These are phyloP conservation scores for Thymus mandschuricus DNA, from an alignment of 257 asterid genomes.

Conservation along the genomic window DNA sequence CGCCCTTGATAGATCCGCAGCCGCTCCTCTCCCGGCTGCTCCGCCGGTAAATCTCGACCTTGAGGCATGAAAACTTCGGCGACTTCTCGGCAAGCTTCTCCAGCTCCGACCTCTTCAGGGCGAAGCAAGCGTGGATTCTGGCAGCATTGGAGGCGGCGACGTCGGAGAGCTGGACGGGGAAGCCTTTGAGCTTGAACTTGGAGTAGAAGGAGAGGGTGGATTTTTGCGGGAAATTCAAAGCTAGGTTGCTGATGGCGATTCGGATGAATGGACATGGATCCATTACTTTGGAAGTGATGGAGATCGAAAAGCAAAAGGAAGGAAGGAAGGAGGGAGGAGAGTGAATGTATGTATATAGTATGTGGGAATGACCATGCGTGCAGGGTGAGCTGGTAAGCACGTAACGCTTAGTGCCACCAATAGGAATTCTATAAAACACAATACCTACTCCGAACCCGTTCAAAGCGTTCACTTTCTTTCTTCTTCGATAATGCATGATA, in stretches of 20 bases:
- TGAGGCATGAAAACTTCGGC: slow-evolving; percentile 37
- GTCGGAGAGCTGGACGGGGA: slow-evolving; percentile 54
- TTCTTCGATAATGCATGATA: no score
- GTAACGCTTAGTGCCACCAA: slow-evolving; percentile 59
- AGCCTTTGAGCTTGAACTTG: slow-evolving; percentile 69
- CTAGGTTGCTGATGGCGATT: slow-evolving; percentile 63
- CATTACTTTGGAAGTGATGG: slow-evolving; percentile 39
- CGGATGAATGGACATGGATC: slow-evolving; percentile 97
- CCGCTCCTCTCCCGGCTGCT: slow-evolving; percentile 26
- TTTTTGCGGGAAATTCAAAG: slow-evolving; percentile 44
- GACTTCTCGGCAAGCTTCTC: slow-evolving; percentile 53
- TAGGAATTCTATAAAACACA: slow-evolving; percentile 35
- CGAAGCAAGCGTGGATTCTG: slow-evolving; percentile 57
- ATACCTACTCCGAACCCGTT: not conserved
- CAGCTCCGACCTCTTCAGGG: slow-evolving; percentile 61
- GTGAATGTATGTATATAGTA: slow-evolving; percentile 22
- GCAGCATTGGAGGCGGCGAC: slow-evolving; percentile 50
- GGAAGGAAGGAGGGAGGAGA: slow-evolving; percentile 24
- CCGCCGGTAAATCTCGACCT: slow-evolving; percentile 55
- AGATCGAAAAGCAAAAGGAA: no score
- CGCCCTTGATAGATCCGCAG: slow-evolving; percentile 42
- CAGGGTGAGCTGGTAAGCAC: slow-evolving; percentile 87
- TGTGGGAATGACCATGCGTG: slow-evolving; percentile 51
- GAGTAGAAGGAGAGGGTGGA: slow-evolving; percentile 44
- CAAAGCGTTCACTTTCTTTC: no score